Percentiles rank a stretch among this genome's conserved stretches.
Conservation (phyloP, 257 asterid genomes). For the Nicotiana tabacum region DNA sequence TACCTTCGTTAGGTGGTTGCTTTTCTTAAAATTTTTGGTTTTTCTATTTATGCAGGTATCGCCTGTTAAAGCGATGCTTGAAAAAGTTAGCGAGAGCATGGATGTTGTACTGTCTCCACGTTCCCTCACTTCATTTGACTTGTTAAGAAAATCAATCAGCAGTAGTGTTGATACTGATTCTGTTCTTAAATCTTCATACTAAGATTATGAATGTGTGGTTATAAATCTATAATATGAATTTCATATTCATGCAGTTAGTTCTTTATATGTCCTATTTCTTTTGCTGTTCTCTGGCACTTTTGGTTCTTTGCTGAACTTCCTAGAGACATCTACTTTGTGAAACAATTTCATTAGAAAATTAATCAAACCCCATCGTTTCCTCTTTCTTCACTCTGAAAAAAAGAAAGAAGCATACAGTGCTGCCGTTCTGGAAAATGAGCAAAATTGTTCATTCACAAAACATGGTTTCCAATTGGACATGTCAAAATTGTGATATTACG, state of each 20-base stretch:
- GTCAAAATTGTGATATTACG: too few relatives aligned
- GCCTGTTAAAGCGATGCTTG: conserved; percentile 35
- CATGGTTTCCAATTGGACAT: too few relatives aligned
- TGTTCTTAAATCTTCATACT: conserved; percentile 19
- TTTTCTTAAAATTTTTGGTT: not conserved
- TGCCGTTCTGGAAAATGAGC: too few relatives aligned
- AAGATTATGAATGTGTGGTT: not conserved
- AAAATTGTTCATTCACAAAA: too few relatives aligned
- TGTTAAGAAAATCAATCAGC: conserved; percentile 31
- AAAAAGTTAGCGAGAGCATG: conserved; percentile 48
- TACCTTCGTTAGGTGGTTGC: not conserved
- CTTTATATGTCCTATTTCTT: not conserved
- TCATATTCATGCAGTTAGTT: not conserved
- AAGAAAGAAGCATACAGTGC: too few relatives aligned
- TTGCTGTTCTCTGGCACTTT: not conserved
- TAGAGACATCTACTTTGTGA: too few relatives aligned
- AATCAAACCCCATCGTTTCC: too few relatives aligned
- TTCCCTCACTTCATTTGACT: conserved; percentile 59
- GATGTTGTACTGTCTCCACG: conserved; percentile 41
- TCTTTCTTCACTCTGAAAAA: too few relatives aligned
- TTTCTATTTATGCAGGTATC: conserved; percentile 45
- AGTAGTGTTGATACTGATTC: conserved; percentile 12
- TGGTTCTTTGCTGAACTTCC: too few relatives aligned
- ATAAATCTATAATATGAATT: not conserved
- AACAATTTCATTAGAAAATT: too few relatives aligned